These are phyloP conservation scores for Penicillium thymicola DNA, from an alignment of 2,329 filamentous ascomycete genomes.

Conservation along the genomic window DNA sequence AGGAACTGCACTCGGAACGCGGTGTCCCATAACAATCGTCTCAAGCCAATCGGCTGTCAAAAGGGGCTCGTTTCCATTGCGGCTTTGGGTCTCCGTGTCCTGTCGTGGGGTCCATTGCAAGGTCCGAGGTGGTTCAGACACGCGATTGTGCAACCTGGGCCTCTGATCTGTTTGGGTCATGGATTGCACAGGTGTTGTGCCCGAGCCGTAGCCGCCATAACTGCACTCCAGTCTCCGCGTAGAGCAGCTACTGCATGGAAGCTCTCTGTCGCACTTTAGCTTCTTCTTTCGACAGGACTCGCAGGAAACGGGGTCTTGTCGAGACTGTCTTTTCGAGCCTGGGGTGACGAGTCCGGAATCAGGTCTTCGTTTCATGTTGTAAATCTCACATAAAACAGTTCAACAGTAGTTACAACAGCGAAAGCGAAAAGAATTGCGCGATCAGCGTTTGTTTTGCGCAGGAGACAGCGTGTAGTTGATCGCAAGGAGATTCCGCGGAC, in stretches of 20 bases:
- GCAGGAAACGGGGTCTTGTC: slow-evolving; percentile 42
- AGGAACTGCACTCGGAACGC: slow-evolving; percentile 23
- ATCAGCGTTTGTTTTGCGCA: background rate
- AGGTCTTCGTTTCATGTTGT: slow-evolving; percentile 25
- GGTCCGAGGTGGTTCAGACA: background rate
- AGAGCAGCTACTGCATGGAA: slow-evolving; percentile 51
- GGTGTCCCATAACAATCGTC: slow-evolving; percentile 30
- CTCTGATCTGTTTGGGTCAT: background rate
- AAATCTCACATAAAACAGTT: background rate
- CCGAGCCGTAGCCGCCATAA: slow-evolving; percentile 14
- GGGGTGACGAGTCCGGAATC: background rate
- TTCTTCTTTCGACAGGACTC: slow-evolving; percentile 42
- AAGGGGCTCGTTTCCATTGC: slow-evolving; percentile 18
- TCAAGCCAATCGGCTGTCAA: slow-evolving; percentile 30
- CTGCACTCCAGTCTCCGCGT: slow-evolving; percentile 29
- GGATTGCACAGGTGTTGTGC: background rate
- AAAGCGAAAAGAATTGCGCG: background rate
- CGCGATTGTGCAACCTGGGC: background rate
- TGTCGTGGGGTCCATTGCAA: background rate
- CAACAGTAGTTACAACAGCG: background rate
- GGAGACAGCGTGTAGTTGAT: background rate
- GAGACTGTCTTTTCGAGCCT: slow-evolving; percentile 15
- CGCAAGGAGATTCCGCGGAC: slow-evolving; percentile 26
- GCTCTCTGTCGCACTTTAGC: slow-evolving; percentile 54
- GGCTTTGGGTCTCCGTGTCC: background rate